Base-by-base conservation (phyloP, 805 yeast species). In the Candida fluviatilis region DNA sequence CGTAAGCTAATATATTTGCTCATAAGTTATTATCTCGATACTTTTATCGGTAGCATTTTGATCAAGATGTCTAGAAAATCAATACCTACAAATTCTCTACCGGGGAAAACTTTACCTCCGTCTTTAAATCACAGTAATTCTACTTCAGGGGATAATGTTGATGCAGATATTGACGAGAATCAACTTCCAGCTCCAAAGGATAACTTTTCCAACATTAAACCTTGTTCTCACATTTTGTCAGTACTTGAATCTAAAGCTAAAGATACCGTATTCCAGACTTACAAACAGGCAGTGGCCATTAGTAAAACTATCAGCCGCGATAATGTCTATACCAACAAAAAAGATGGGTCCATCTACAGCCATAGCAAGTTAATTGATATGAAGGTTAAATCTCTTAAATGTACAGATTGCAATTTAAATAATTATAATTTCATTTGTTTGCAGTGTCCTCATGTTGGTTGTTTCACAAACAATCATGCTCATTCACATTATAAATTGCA, bases 361-460 rank as follows among this genome's bases (percentile, higher is more conserved):
- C 60, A 52, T 28, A 49, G 48, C 11, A 60, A 62, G 36, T 54
- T 80, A 28, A 46, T 66, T 34, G 62, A 57, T 23, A 53, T 73
- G 37, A 71, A 73, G 48, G 49, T 71, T 2, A 61, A 57, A 29
- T 68, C 77, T 2, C 52, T 79, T 18, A 62, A 62, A 41, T 80
- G 88, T 49, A 60, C 73, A 17, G 73, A 69, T 24, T 80, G 86
- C 49, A 51, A 59, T 7, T 49, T 63, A 18, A 53, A 53, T 32
- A 56, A 69, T 47, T 66, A 71, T 51, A 51, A 67, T 50, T 75
- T 84, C 70, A 62, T 66, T 17, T 85, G 95, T 56, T 57, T 85
- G 28, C 90, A 84, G 52, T 85, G 95, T 54, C 83, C 89, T 1
- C 79, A 77, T 52, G 77, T 82, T 38, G 91, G 91, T 1, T 85